phyloP scores from a whole-genome alignment of 2,329 filamentous ascomycete species.

The Aphanocladium album region DNA sequence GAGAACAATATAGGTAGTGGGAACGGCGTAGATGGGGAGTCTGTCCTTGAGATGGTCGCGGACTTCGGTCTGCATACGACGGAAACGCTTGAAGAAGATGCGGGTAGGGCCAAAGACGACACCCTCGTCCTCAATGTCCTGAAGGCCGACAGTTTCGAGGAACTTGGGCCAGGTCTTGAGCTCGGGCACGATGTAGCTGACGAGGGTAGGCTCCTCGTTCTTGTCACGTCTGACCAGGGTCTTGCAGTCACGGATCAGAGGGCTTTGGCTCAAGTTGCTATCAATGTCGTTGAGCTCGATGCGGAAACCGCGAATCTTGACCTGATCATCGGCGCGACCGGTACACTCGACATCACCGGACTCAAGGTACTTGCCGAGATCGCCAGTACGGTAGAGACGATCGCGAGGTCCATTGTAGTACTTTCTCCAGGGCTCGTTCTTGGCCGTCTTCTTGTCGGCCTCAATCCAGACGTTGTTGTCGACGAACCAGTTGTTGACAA shows the following conservation, averaged over 20 bases:
- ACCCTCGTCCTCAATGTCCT: slow-evolving; percentile 52
- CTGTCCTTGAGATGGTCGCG: slow-evolving; percentile 66
- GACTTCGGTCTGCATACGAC: slow-evolving; percentile 43
- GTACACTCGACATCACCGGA: slow-evolving; percentile 69
- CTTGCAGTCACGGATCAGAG: slow-evolving; percentile 74
- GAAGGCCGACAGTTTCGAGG: slow-evolving; percentile 50
- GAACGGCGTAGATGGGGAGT: slow-evolving; percentile 30
- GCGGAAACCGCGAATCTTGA: slow-evolving; percentile 93
- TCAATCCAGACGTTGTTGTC: slow-evolving; percentile 65
- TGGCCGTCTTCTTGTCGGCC: slow-evolving; percentile 50
- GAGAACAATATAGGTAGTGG: slow-evolving; percentile 30
- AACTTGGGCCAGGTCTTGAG: slow-evolving; percentile 64
- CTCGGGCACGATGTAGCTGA: slow-evolving; percentile 87
- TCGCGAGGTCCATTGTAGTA: slow-evolving; percentile 80
- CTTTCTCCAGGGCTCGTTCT: slow-evolving; percentile 67
- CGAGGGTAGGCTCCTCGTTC: slow-evolving; percentile 66
- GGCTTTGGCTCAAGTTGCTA: slow-evolving; percentile 68
- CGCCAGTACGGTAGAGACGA: slow-evolving; percentile 80
- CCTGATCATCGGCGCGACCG: slow-evolving; percentile 79
- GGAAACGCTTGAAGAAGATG: slow-evolving; percentile 41
- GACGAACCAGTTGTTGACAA: slow-evolving; percentile 81
- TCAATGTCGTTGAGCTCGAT: slow-evolving; percentile 96
- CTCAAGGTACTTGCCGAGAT: slow-evolving; percentile 71
- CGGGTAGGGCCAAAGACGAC: slow-evolving; percentile 37
- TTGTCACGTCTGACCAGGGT: slow-evolving; percentile 60